A percentile compares a stretch with the other conserved stretches of the same genome.
phyloP scores from a whole-genome alignment of 148 eudicot genomes.

The Rhododendron griersonianum region DNA sequence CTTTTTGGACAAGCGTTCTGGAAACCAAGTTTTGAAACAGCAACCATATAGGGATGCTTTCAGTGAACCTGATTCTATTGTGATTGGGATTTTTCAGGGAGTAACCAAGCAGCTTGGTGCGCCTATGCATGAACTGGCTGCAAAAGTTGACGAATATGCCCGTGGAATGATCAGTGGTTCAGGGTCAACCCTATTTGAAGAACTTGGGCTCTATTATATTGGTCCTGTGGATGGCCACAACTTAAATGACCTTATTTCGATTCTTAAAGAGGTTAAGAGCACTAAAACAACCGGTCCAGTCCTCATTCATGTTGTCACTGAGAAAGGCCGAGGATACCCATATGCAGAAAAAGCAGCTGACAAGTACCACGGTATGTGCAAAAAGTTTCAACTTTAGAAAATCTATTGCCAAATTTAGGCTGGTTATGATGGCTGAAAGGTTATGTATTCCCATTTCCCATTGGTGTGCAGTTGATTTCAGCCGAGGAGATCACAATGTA shows the following conservation, averaged over 20 bases:
- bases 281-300: slow-evolving; percentile 93
- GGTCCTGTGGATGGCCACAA: slow-evolving; percentile 98
- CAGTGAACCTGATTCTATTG: background rate
- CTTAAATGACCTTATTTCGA: slow-evolving; percentile 79
- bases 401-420: background rate
- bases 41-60: background rate
- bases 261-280: slow-evolving; percentile 83
- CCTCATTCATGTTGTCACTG: slow-evolving; percentile 88
- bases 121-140: slow-evolving; percentile 85
- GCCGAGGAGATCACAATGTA: background rate
- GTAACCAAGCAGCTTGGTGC: slow-evolving; percentile 92
- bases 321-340: slow-evolving; percentile 96
- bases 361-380: slow-evolving; percentile 81
- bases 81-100: slow-evolving; percentile 44
- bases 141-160: slow-evolving; percentile 95
- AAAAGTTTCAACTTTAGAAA: background rate
- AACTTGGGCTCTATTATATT: slow-evolving; percentile 91
- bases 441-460: background rate
- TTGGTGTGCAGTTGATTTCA: background rate
- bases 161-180: slow-evolving; percentile 97
- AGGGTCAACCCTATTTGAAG: slow-evolving; percentile 87
- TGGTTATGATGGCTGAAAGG: background rate
- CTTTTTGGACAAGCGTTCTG: background rate
- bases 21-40: background rate
- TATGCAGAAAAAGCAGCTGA: slow-evolving; percentile 94